Conservation (phyloP, 257 asterid species). For the Solanum sitiens region DNA sequence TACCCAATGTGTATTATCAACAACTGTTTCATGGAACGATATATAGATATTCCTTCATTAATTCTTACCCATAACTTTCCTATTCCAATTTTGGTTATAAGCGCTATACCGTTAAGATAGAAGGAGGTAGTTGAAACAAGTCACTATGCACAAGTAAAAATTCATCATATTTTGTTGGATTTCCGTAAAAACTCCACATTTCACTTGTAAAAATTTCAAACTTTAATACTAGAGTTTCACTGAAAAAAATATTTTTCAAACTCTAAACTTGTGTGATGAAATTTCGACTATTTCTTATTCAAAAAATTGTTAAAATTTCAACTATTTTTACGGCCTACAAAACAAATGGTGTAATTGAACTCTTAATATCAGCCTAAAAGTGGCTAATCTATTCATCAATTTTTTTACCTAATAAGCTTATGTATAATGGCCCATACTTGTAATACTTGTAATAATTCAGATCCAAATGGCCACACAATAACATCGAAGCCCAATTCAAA, state of each 20-base stretch:
- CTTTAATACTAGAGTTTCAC: not conserved
- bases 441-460: not conserved
- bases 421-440: not conserved
- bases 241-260: not conserved
- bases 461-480: not conserved
- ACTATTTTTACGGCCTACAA: not conserved
- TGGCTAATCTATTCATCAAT: not conserved
- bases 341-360: not conserved
- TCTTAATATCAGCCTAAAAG: not conserved
- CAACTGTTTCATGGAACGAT: not conserved
- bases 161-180: not conserved
- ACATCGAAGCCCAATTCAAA: not conserved
- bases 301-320: too few relatives aligned
- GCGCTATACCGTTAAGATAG: accelerated
- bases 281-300: too few relatives aligned
- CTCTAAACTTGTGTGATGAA: not conserved
- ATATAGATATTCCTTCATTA: not conserved
- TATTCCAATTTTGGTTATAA: not conserved
- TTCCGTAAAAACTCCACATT: not conserved
- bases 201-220: not conserved
- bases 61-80: not conserved
- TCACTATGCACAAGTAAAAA: not conserved
- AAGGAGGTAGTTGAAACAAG: not conserved
- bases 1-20: not conserved
- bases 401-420: not conserved